Conservation (phyloP, 2,329 filamentous ascomycete species). For the Shiraia bambusicola region DNA sequence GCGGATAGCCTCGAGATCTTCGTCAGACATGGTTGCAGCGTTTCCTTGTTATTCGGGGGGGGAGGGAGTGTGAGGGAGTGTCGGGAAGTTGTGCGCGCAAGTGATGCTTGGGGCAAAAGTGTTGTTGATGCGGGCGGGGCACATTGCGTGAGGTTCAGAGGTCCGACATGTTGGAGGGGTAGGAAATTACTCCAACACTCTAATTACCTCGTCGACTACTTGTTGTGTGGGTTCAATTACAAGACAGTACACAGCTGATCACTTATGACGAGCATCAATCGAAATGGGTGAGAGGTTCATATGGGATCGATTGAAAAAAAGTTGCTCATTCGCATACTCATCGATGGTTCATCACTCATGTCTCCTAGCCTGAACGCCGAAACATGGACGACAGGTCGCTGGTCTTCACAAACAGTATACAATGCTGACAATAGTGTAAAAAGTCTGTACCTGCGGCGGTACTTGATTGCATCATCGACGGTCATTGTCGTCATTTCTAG, state of each 20-base stretch:
- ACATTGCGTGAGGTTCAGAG: constrained; percentile 1
- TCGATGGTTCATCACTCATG: not conserved
- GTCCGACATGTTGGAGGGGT: constrained; percentile 4
- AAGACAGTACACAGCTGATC: too few species aligned
- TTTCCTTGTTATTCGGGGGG: not conserved
- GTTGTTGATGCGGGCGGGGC: constrained; percentile 1
- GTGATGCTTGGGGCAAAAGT: not conserved
- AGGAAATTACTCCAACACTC: not conserved
- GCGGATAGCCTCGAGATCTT: constrained; percentile 78
- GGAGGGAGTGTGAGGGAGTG: not conserved
- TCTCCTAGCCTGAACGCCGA: too few species aligned
- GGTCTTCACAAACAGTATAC: too few species aligned
- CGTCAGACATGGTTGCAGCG: constrained; percentile 60
- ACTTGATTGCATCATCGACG: not conserved
- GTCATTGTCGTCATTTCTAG: constrained; percentile 11
- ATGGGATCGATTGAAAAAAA: too few species aligned
- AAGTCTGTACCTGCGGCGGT: not conserved
- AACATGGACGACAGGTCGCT: too few species aligned
- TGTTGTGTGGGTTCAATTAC: too few species aligned
- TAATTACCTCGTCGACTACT: too few species aligned
- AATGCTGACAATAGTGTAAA: not conserved
- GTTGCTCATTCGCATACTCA: too few species aligned
- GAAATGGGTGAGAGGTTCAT: too few species aligned
- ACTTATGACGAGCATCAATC: too few species aligned
- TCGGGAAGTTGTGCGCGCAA: not conserved